Base-by-base conservation (phyloP, 2,329 filamentous ascomycete genomes). In the Helotiales sp. region DNA sequence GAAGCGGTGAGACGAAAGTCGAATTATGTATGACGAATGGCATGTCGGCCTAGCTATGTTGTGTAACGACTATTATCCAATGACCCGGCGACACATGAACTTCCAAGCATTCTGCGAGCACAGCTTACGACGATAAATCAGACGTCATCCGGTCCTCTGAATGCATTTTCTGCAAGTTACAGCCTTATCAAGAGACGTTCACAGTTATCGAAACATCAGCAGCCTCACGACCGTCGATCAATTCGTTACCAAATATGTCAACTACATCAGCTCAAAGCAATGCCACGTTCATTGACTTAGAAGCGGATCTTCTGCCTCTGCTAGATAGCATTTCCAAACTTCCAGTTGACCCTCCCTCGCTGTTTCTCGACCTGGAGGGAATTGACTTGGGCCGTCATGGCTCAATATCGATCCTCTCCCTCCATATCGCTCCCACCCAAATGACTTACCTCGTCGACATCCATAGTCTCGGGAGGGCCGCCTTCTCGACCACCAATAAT, bases 281-380 rank as follows among this genome's bases (percentile, higher is more conserved):
- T 30, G n/a, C 26, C 20, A 30, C 5, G 2, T 52, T 52, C n/a
- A 64, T 66, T 28, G 64, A 64, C 60, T 67, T 34, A 58, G 61
- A 61, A 37, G 43, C 52, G 43, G 34, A 28, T 50, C 65, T 68
- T 61, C 8, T 68, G 15, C 34, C 59, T 58, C 68, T 70, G 17
- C 58, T 68, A n/a, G 63, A 64, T 30, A 64, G 32, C 10, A 64
- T 77, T 40, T 37, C 59, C 11, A 67, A 54, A 26, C 66, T 74
- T 17, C 70, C 75, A 15, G 70, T 69, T 32, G 61, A 67, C 8
- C 76, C 76, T n/a, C 76, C 77, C 3, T 75, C 77, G n/a, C 72
- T 83, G 7, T 84, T 79, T 71, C 34, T 84, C 20, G 81, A 83
- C 61, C 66, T 83, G 1, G 81, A 84, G 73, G 81, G 82, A 13